These are phyloP conservation scores for Cladosporium sp. DNA, from an alignment of 2,329 filamentous ascomycete genomes.

Conservation along the genomic window DNA sequence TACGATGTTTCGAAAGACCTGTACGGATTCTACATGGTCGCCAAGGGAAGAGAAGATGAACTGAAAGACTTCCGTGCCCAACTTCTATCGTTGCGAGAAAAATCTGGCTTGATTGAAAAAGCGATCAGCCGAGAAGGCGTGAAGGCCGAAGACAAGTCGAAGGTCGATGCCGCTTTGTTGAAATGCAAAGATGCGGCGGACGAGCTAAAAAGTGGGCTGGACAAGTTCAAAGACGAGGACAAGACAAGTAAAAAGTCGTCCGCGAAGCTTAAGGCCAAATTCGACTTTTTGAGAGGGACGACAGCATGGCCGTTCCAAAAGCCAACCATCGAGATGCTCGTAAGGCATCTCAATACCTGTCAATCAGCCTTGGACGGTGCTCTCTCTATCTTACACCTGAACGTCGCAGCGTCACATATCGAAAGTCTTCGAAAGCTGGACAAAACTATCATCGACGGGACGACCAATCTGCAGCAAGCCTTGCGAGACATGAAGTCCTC, in stretches of 20 bases:
- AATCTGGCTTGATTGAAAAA: background rate
- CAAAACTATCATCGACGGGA: background rate
- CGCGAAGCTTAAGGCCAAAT: background rate
- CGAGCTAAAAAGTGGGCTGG: background rate
- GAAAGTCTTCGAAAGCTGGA: background rate
- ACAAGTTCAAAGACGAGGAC: background rate
- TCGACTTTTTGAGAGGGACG: background rate
- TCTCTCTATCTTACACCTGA: background rate
- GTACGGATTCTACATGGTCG: background rate
- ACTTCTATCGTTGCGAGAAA: background rate
- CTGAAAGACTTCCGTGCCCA: background rate
- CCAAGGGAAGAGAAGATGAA: background rate
- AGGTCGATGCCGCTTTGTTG: background rate
- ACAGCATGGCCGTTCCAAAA: background rate
- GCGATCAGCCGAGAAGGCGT: background rate
- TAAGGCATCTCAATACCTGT: background rate
- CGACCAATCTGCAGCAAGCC: background rate
- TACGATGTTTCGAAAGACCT: background rate
- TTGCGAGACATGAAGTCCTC: background rate
- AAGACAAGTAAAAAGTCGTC: background rate
- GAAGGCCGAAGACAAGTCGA: background rate
- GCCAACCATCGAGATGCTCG: background rate
- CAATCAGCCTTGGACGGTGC: background rate
- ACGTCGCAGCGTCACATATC: background rate
- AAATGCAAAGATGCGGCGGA: background rate